A percentile compares a stretch with the other conserved stretches of the same genome.
phyloP scores from a whole-genome alignment of 2,329 filamentous ascomycete species.

The Sporothrix protearum region DNA sequence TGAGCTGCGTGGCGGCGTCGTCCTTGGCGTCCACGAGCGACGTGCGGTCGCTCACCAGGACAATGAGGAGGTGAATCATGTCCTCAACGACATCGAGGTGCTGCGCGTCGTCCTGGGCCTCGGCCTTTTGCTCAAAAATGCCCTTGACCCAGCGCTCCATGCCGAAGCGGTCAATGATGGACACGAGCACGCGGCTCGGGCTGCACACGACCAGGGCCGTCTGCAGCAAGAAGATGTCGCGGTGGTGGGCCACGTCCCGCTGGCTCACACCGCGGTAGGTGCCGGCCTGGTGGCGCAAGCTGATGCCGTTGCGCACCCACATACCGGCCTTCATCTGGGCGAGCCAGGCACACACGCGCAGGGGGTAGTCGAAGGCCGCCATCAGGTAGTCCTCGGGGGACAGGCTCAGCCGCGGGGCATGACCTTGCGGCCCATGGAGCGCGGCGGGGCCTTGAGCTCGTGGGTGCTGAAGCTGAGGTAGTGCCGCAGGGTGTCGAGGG shows the following conservation, averaged over 20 bases:
- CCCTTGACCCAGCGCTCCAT: conserved; percentile 85
- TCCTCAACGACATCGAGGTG: conserved; percentile 93
- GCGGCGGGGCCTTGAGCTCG: conserved; percentile 64
- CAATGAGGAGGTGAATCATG: conserved; percentile 88
- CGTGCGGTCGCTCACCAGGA: conserved; percentile 83
- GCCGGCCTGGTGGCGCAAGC: conserved; percentile 87
- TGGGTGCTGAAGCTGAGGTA: conserved; percentile 69
- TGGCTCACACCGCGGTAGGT: conserved; percentile 88
- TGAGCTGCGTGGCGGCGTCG: conserved; percentile 60
- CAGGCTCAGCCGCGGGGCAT: conserved; percentile 52
- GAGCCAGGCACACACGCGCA: conserved; percentile 92
- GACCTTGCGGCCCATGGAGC: conserved; percentile 57
- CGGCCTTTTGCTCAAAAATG: conserved; percentile 66
- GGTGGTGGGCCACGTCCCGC: conserved; percentile 87
- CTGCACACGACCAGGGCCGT: conserved; percentile 84
- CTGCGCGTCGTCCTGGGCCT: conserved; percentile 79
- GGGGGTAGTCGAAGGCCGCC: conserved; percentile 85
- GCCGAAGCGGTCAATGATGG: conserved; percentile 87
- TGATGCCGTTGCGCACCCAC: conserved; percentile 98
- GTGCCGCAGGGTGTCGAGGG: conserved; percentile 60
- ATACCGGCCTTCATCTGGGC: conserved; percentile 97
- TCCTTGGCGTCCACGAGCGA: conserved; percentile 64
- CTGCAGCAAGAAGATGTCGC: conserved; percentile 91
- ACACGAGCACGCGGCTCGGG: conserved; percentile 76
- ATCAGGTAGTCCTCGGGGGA: conserved; percentile 75